A percentile compares a stretch with the other conserved stretches of the same genome.
Conservation (phyloP, 805 yeast species). For the Ogataea chonburiensis region DNA sequence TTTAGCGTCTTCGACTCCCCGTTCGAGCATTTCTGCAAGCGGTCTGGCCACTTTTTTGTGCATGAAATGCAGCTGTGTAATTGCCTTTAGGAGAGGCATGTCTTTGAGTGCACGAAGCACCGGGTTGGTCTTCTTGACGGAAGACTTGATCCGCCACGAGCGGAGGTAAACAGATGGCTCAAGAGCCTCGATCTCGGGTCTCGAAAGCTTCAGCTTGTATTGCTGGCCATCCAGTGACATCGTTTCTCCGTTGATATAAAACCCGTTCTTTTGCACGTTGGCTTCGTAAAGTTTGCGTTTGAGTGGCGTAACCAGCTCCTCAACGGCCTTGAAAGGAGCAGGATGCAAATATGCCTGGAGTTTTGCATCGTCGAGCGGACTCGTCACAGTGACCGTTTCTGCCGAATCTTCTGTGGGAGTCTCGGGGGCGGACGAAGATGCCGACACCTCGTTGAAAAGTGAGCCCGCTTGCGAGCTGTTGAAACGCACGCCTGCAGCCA, state of each 20-base stretch:
- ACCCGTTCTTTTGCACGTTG: constrained; percentile 62
- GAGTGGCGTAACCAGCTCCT: constrained; percentile 62
- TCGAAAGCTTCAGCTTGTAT: constrained; percentile 51
- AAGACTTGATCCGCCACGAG: constrained; percentile 81
- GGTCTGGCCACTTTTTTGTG: constrained; percentile 77
- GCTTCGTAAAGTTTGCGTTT: constrained; percentile 62
- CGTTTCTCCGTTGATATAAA: constrained; percentile 61
- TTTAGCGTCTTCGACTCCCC: constrained; percentile 69
- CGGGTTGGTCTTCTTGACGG: constrained; percentile 82
- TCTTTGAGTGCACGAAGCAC: constrained; percentile 76
- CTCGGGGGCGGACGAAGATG: not conserved
- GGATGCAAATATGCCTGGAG: constrained; percentile 54
- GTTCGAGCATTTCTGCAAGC: constrained; percentile 68
- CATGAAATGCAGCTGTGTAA: constrained; percentile 89
- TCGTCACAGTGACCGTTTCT: constrained; percentile 23
- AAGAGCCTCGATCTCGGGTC: constrained; percentile 68
- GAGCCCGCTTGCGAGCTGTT: too few species aligned
- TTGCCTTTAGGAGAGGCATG: constrained; percentile 70
- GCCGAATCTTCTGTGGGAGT: not conserved
- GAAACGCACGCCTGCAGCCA: constrained; percentile 9
- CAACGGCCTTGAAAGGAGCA: constrained; percentile 52
- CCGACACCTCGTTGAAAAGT: constrained; percentile 29
- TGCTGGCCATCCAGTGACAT: constrained; percentile 46
- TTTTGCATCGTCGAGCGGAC: constrained; percentile 27
- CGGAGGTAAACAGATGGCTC: constrained; percentile 86